Evolutionary conservation across 2,329 filamentous ascomycete species (phyloP).

Genomic region (Neofusicoccum laricinum): DNA sequence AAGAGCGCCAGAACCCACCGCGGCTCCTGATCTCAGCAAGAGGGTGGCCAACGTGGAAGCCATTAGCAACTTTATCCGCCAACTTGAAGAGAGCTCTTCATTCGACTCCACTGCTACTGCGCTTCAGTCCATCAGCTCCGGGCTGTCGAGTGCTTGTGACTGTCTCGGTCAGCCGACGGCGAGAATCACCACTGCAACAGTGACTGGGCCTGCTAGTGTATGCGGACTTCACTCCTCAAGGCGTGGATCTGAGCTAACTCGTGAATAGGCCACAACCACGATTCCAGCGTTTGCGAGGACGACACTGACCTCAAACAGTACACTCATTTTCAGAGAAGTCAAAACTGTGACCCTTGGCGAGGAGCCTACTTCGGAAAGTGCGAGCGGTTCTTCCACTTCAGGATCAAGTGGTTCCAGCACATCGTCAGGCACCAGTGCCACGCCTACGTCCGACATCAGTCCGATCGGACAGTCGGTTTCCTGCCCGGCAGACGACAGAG

Average conservation of each 20-base stretch:
- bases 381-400: neutral
- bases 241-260: neutral
- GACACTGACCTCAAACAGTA: constrained; percentile 19
- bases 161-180: constrained; percentile 30
- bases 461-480: neutral
- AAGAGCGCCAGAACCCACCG: constrained; percentile 4
- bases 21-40: constrained; percentile 20
- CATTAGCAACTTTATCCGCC: constrained; percentile 24
- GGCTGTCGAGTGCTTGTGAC: constrained; percentile 29
- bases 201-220: constrained; percentile 27
- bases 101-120: constrained; percentile 18
- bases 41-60: constrained; percentile 20
- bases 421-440: neutral
- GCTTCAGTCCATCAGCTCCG: constrained; percentile 22
- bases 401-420: neutral
- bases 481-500: constrained; percentile 6
- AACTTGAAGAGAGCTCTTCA: constrained; percentile 5
- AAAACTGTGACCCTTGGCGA: constrained; percentile 20
- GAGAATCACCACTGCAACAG: constrained; percentile 26
- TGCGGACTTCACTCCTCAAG: neutral
- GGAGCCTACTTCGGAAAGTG: neutral
- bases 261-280: constrained; percentile 1
- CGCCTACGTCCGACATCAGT: neutral
- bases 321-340: constrained; percentile 20
- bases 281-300: constrained; percentile 11